phyloP scores from a whole-genome alignment of 2,329 filamentous ascomycete species.

The Aspergillus ochraceus region DNA sequence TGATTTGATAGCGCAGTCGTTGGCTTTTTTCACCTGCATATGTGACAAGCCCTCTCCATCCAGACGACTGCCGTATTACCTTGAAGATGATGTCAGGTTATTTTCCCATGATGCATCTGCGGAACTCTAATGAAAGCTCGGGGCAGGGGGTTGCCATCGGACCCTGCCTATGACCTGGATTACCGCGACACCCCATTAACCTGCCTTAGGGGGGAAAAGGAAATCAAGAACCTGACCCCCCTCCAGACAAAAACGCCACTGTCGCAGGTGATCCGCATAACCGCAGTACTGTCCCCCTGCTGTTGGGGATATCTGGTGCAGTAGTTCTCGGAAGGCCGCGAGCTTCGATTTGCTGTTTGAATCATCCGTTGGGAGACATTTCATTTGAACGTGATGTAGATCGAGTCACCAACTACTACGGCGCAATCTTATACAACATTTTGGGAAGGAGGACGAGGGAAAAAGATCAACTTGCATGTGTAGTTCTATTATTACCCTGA shows the following conservation, averaged over 20 bases:
- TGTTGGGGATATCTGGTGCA: slow-evolving; percentile 24
- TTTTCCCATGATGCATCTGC: slow-evolving; percentile 19
- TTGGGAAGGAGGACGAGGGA: slow-evolving; percentile 8
- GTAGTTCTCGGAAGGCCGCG: slow-evolving; percentile 14
- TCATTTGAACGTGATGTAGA: slow-evolving; percentile 22
- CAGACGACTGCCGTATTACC: slow-evolving; percentile 12
- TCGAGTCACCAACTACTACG: slow-evolving; percentile 23
- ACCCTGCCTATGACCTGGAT: slow-evolving; percentile 16
- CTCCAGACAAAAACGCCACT: slow-evolving; percentile 15
- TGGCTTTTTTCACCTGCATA: slow-evolving; percentile 17
- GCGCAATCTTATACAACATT: slow-evolving; percentile 10
- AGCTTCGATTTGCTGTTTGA: slow-evolving; percentile 13
- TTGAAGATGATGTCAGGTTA: slow-evolving; percentile 26
- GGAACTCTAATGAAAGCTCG: slow-evolving; percentile 23
- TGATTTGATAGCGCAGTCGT: slow-evolving; percentile 25
- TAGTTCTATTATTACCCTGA: slow-evolving; percentile 18
- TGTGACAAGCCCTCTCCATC: slow-evolving; percentile 17
- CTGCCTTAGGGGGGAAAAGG: slow-evolving; percentile 11
- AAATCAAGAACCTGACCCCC: slow-evolving; percentile 13
- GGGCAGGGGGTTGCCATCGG: slow-evolving; percentile 13
- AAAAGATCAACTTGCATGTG: slow-evolving; percentile 15
- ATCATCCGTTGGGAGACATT: slow-evolving; percentile 18
- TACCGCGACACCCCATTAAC: slow-evolving; percentile 12
- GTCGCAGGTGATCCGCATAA: slow-evolving; percentile 28
- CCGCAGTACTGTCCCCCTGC: slow-evolving; percentile 24